Conservation (phyloP, 345 rosid species). For the Hibiscus mutabilis region DNA sequence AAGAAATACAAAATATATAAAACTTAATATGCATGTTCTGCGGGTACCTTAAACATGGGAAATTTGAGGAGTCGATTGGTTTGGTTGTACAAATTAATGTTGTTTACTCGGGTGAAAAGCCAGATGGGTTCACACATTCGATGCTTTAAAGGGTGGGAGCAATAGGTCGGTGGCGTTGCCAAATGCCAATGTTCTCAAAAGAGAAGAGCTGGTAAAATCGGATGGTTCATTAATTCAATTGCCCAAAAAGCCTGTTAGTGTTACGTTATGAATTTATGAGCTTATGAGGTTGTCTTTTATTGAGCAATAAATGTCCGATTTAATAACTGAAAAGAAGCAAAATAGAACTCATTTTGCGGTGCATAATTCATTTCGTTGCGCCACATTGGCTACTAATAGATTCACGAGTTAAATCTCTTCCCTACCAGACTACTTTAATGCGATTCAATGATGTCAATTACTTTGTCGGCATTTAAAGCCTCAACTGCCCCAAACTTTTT, state of each 20-base stretch:
- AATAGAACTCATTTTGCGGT: background rate
- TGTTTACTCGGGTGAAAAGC: too few species aligned
- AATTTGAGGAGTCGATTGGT: too few species aligned
- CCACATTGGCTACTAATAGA: background rate
- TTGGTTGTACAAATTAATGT: too few species aligned
- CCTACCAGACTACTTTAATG: background rate
- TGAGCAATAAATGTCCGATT: background rate
- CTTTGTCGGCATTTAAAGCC: background rate
- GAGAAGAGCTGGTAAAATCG: background rate
- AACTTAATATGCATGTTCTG: too few species aligned
- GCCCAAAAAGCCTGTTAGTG: background rate
- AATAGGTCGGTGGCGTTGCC: too few species aligned
- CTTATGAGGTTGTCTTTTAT: background rate
- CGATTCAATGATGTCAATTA: background rate
- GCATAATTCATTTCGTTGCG: background rate
- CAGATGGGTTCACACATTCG: too few species aligned
- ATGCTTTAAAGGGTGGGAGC: too few species aligned
- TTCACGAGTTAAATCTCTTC: background rate
- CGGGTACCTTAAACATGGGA: too few species aligned
- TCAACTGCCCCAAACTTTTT: background rate
- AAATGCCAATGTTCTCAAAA: too few species aligned
- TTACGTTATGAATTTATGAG: background rate
- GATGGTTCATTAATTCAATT: background rate
- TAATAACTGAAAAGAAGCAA: background rate
- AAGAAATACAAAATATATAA: too few species aligned